Conservation (phyloP, 2,329 filamentous ascomycete genomes). For the Fusarium veterinarium region DNA sequence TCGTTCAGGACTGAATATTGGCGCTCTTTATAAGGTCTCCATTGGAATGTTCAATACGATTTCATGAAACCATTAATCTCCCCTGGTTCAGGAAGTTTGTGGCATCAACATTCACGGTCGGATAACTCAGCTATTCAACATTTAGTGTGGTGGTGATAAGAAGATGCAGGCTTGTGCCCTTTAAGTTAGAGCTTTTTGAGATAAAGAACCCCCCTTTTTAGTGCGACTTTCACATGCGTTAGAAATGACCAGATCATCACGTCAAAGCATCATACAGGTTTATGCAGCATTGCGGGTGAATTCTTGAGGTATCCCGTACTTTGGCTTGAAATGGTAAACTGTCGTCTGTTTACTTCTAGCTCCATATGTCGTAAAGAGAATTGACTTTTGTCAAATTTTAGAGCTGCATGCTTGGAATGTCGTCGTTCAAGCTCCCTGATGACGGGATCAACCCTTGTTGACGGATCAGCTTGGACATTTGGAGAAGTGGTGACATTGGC, state of each 20-base stretch:
- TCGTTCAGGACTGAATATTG: neutral
- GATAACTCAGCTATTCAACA: neutral
- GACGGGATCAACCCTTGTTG: constrained; percentile 33
- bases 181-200: constrained; percentile 18
- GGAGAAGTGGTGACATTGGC: constrained; percentile 25
- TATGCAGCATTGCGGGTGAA: constrained; percentile 19
- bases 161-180: constrained; percentile 30
- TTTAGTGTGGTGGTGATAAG: constrained; percentile 16
- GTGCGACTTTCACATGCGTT: constrained; percentile 47
- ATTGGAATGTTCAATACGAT: neutral
- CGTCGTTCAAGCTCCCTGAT: constrained; percentile 32
- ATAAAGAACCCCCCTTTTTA: constrained; percentile 42
- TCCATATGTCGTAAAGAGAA: neutral
- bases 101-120: neutral
- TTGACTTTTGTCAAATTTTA: neutral
- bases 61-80: neutral
- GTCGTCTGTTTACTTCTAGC: constrained; percentile 15
- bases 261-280: constrained; percentile 43
- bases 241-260: constrained; percentile 47
- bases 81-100: neutral
- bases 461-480: constrained; percentile 29
- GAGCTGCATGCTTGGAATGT: constrained; percentile 27
- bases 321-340: constrained; percentile 16
- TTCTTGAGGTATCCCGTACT: neutral
- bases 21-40: neutral